phyloP scores from a whole-genome alignment of 2,329 filamentous ascomycete genomes.

The Ploettnerulaceae sp. region DNA sequence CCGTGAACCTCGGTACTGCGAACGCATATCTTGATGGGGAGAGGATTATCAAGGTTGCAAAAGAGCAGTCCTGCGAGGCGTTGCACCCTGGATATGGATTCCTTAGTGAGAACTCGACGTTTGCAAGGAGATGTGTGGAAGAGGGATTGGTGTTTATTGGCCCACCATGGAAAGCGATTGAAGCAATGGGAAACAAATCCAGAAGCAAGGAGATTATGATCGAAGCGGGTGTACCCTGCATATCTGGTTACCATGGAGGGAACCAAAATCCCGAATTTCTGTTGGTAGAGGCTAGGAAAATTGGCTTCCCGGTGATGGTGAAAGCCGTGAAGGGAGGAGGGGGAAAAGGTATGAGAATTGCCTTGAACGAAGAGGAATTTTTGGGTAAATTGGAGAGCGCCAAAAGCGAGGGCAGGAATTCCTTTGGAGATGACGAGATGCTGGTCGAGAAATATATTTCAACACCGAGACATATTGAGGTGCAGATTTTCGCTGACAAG shows the following conservation, averaged over 20 bases:
- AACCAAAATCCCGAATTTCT: conserved; percentile 66
- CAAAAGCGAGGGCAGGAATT: conserved; percentile 67
- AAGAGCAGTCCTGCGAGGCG: conserved; percentile 79
- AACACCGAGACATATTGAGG: conserved; percentile 78
- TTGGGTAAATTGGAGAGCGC: conserved; percentile 65
- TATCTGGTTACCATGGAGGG: conserved; percentile 87
- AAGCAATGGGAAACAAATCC: conserved; percentile 92
- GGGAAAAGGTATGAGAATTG: conserved; percentile 80
- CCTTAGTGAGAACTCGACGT: conserved; percentile 86
- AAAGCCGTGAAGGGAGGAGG: conserved; percentile 80
- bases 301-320: conserved; percentile 65
- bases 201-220: conserved; percentile 96
- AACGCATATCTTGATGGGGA: conserved; percentile 91
- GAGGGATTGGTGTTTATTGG: conserved; percentile 94
- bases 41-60: conserved; percentile 83
- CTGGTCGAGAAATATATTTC: conserved; percentile 81
- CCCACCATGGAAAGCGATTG: conserved; percentile 73
- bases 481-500: conserved; percentile 84
- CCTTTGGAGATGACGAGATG: conserved; percentile 81
- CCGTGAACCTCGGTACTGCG: conserved; percentile 76
- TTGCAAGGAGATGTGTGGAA: conserved; percentile 81
- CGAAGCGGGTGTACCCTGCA: conserved; percentile 88
- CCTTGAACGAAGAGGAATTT: conserved; percentile 64
- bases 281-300: conserved; percentile 64
- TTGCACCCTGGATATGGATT: conserved; percentile 97